Percentiles rank a stretch among this genome's conserved stretches.
phyloP scores from a whole-genome alignment of 192 early-diverging fungal genomes.

The Coemansia sp. region DNA sequence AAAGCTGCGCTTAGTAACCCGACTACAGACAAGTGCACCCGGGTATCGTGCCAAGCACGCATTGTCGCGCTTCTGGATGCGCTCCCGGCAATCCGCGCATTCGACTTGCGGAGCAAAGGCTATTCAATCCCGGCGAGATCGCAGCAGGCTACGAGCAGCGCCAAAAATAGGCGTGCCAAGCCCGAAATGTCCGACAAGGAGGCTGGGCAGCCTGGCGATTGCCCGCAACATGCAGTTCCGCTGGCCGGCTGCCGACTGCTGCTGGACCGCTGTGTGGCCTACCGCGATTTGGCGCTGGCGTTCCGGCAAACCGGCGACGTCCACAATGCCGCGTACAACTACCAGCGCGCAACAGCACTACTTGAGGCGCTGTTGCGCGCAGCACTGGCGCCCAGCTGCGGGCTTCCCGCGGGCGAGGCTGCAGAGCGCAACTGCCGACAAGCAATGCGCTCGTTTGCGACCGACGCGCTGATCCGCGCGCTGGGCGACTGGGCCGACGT shows the following conservation, averaged over 20 bases:
- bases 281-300: slow-evolving; percentile 12
- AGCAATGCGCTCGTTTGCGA: background rate
- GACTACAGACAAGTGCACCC: background rate
- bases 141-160: background rate
- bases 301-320: slow-evolving; percentile 14
- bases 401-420: background rate
- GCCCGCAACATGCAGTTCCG: background rate
- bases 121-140: too few species aligned
- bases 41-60: slow-evolving; percentile 4
- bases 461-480: background rate
- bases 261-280: background rate
- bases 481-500: background rate
- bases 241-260: background rate
- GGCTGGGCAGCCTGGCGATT: background rate
- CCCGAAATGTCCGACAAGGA: background rate
- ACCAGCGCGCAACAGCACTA: slow-evolving; percentile 18
- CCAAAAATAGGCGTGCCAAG: background rate
- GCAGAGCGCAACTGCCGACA: too few species aligned
- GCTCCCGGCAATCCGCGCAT: slow-evolving; percentile 3
- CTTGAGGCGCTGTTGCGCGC: slow-evolving; percentile 4
- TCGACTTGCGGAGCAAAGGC: too few species aligned
- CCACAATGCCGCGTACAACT: slow-evolving; percentile 6
- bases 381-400: background rate
- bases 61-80: slow-evolving; percentile 4
- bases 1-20: background rate